These are phyloP conservation scores for Hypoxylon sp. DNA, from an alignment of 2,329 filamentous ascomycete genomes.

Conservation along the genomic window DNA sequence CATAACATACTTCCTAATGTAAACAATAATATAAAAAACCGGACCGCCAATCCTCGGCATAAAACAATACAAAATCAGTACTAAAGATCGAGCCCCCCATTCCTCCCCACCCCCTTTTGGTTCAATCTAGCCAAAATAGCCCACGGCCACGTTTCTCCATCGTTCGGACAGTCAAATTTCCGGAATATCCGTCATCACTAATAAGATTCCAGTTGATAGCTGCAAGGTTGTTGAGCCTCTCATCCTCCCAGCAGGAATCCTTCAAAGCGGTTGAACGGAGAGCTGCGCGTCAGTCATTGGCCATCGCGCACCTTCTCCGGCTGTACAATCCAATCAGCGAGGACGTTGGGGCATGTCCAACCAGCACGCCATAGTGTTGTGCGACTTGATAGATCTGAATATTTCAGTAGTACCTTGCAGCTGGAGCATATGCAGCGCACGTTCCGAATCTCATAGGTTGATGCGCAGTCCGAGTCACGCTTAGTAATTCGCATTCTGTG, in stretches of 20 bases:
- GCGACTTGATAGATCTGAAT: slow-evolving; percentile 33
- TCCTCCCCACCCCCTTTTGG: too few species aligned
- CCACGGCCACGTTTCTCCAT: slow-evolving; percentile 36
- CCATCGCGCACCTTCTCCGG: neutral
- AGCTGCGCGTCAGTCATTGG: slow-evolving; percentile 19
- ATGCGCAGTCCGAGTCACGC: neutral
- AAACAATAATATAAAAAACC: slow-evolving; percentile 6
- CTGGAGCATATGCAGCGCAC: neutral
- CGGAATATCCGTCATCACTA: slow-evolving; percentile 30
- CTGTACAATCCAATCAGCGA: slow-evolving; percentile 13
- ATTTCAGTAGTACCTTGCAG: slow-evolving; percentile 32
- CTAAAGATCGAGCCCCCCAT: neutral
- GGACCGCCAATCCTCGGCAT: neutral
- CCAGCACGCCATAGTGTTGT: slow-evolving; percentile 22
- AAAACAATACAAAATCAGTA: slow-evolving; percentile 2
- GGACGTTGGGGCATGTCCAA: slow-evolving; percentile 18
- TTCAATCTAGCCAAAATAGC: slow-evolving; percentile 15
- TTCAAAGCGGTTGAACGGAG: neutral
- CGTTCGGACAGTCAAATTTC: slow-evolving; percentile 35
- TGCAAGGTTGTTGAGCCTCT: slow-evolving; percentile 22
- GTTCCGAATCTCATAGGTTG: slow-evolving; percentile 19
- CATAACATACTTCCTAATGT: neutral
- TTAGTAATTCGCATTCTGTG: slow-evolving; percentile 2
- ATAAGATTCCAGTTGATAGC: slow-evolving; percentile 21
- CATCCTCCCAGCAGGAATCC: slow-evolving; percentile 28